Evolutionary conservation across 768 basidiomycete genomes (phyloP), one percentile per base, ranked within the genome.

Genomic region (Crassisporium funariophilum): DNA sequence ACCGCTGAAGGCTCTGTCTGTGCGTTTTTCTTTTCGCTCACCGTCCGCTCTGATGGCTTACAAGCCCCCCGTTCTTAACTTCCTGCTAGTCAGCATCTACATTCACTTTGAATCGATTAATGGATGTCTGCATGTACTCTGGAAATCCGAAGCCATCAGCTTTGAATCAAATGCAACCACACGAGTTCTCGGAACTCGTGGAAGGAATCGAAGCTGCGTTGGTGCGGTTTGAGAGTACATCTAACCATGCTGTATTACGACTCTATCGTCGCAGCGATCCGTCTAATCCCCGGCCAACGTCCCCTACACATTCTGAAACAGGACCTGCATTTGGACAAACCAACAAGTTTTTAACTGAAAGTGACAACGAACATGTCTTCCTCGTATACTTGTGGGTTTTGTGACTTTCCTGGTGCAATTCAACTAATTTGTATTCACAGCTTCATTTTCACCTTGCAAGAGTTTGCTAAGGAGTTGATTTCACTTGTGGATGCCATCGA

Each of bases 401-500:
- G 12, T 40, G 15, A 9, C 5, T 39, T 44, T 16, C 6, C n/a
- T 10, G 5, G 29, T 20, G 35, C 9, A 27, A 9, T 13, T 21
- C 22, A 39, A 19, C 43, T 49, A 29, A 57, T 20, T 6, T 6
- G 16, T 8, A 25, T 5, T 31, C 31, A 21, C 52, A 97, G 94
- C 72, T 98, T 95, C 68, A 88, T 97, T 53, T 99, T 98, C 67
- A 95, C 93, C 0, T 64, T 98, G 35, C 93, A 99, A 67, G 97
- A 98, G 61, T 98, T 98, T 62, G 81, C 91, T 6, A 74, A 79
- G 47, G 95, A 98, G 64, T 66, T 95, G 41, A 73, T 87, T 23
- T 83, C 82, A 15, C 80, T 98, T 9, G 78, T 91, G 0, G 90
- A 94, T 61, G 85, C 90, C 6, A 89, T 98, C 76, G 76, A 83